phyloP scores from a whole-genome alignment of 2,329 filamentous ascomycete genomes.

The Tolypocladium pustulatum region DNA sequence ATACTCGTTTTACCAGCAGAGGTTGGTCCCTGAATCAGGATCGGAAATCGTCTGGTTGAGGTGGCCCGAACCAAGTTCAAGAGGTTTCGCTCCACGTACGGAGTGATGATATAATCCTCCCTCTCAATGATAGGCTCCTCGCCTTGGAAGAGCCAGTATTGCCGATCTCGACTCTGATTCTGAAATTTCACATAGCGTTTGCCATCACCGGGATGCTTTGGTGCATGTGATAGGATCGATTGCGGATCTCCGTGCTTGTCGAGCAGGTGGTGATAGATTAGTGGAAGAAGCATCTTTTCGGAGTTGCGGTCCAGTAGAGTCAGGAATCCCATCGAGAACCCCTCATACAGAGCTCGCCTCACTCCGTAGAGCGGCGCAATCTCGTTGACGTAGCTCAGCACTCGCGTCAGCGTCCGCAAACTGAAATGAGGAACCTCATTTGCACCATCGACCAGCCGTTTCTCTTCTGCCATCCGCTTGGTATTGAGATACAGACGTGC shows the following conservation, averaged over 20 bases:
- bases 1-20: slow-evolving; percentile 98
- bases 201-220: slow-evolving; percentile 67
- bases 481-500: slow-evolving; percentile 82
- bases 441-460: slow-evolving; percentile 77
- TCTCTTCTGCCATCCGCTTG: slow-evolving; percentile 69
- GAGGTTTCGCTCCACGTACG: slow-evolving; percentile 88
- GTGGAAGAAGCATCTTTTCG: slow-evolving; percentile 64
- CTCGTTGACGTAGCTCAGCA: slow-evolving; percentile 77
- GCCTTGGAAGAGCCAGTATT: slow-evolving; percentile 86
- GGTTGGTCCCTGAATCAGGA: slow-evolving; percentile 92
- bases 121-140: slow-evolving; percentile 53
- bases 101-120: slow-evolving; percentile 89
- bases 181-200: slow-evolving; percentile 71
- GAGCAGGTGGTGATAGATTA: slow-evolving; percentile 74
- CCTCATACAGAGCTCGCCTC: slow-evolving; percentile 80
- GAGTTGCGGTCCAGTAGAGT: slow-evolving; percentile 79
- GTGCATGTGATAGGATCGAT: slow-evolving; percentile 66
- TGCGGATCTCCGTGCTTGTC: slow-evolving; percentile 55
- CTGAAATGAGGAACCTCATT: slow-evolving; percentile 97
- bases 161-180: slow-evolving; percentile 51
- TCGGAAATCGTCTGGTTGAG: slow-evolving; percentile 83
- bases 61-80: slow-evolving; percentile 89
- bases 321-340: slow-evolving; percentile 95
- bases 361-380: slow-evolving; percentile 78
- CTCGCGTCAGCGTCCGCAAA: slow-evolving; percentile 82